phyloP scores from a whole-genome alignment of 441 rosid genomes.

The Populus hybrid region DNA sequence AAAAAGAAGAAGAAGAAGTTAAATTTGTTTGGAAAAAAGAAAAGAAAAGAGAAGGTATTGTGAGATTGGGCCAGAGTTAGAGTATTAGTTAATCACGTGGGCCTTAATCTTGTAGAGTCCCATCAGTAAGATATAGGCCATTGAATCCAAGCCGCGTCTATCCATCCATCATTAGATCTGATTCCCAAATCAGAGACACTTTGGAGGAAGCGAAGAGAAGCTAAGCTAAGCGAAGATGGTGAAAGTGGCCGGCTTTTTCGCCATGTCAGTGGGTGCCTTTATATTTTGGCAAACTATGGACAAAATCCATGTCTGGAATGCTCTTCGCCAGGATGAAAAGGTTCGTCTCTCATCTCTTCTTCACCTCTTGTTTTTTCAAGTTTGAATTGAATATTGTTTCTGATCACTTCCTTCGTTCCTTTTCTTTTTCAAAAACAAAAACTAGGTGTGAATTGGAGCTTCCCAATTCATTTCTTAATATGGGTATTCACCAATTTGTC shows the following conservation, averaged over 20 bases:
- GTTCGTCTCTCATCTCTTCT: conserved; percentile 12
- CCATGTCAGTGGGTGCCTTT: conserved; percentile 59
- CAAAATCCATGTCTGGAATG: conserved; percentile 67
- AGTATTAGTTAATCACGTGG: not conserved
- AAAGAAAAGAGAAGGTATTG: not conserved
- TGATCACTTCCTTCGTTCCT: not conserved
- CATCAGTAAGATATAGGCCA: too few species aligned
- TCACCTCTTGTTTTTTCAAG: too few species aligned
- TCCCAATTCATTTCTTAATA: not conserved
- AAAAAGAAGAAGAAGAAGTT: not conserved
- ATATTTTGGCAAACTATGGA: conserved; percentile 68
- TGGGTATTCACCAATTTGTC: not conserved
- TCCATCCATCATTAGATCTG: not conserved
- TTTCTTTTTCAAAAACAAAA: not conserved
- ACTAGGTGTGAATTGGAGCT: not conserved
- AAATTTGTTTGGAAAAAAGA: too few species aligned
- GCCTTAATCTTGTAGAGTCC: not conserved
- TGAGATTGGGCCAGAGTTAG: not conserved
- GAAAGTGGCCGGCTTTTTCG: conserved; percentile 47
- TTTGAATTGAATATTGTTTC: not conserved
- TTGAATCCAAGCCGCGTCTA: not conserved
- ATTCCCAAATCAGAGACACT: not conserved
- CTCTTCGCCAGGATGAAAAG: conserved; percentile 78
- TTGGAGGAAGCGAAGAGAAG: not conserved
- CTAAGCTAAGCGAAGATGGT: conserved; percentile 36